A percentile compares a stretch with the other conserved stretches of the same genome.
Evolutionary conservation across 805 yeast species (phyloP).

Genomic region (Zygosaccharomyces siamensis): DNA sequence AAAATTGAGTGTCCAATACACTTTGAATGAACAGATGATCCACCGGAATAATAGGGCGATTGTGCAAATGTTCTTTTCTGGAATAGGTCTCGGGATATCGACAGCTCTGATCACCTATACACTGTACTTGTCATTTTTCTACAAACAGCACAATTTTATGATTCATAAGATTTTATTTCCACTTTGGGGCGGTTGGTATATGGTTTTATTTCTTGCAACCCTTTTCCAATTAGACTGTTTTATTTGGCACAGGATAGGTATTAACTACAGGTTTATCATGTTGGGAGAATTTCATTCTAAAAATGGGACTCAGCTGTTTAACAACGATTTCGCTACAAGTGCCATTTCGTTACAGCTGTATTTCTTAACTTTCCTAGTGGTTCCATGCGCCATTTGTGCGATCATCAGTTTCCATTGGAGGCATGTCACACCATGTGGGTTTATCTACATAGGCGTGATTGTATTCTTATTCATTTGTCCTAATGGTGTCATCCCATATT

Average conservation of each 20-base stretch:
- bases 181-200: conserved; percentile 87
- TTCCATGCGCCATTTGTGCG: conserved; percentile 53
- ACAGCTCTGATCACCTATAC: conserved; percentile 64
- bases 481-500: conserved; percentile 26
- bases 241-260: conserved; percentile 68
- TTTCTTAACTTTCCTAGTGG: conserved; percentile 56
- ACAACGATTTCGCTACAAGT: conserved; percentile 36
- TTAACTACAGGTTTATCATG: conserved; percentile 88
- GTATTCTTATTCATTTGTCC: conserved; percentile 20
- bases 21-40: conserved; percentile 33
- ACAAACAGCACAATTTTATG: conserved; percentile 39
- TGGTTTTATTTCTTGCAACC: conserved; percentile 54
- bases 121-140: conserved; percentile 44
- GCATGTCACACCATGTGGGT: conserved; percentile 76
- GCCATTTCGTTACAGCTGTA: conserved; percentile 45
- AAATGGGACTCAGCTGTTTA: conserved; percentile 39
- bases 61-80: conserved; percentile 52
- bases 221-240: conserved; percentile 65
- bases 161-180: conserved; percentile 54
- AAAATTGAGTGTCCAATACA: conserved; percentile 28
- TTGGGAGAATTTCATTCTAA: conserved; percentile 66
- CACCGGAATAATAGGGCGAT: conserved; percentile 33
- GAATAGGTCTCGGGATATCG: conserved; percentile 64
- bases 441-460: conserved; percentile 42
- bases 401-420: conserved; percentile 76